A percentile compares a stretch with the other conserved stretches of the same genome.
phyloP scores from a whole-genome alignment of 345 rosid genomes.

The Raphanus sativus region DNA sequence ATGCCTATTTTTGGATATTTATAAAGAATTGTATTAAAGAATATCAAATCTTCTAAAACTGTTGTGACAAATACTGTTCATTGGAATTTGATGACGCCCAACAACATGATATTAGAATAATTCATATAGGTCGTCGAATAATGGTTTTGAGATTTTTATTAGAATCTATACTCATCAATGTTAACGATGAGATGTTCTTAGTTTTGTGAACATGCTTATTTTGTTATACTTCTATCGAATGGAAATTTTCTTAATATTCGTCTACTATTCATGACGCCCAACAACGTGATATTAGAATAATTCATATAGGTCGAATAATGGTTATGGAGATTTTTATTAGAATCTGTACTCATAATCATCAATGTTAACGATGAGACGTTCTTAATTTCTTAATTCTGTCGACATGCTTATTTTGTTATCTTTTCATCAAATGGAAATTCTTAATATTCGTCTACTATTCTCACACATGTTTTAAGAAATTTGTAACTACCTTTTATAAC shows the following conservation, averaged over 20 bases:
- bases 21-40: conserved; percentile 14
- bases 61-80: conserved; percentile 20
- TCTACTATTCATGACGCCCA: conserved; percentile 29
- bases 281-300: conserved; percentile 29
- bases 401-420: conserved; percentile 11
- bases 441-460: background rate
- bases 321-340: conserved; percentile 1
- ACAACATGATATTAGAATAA: conserved; percentile 30
- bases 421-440: background rate
- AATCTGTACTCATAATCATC: background rate
- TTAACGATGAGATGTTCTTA: background rate
- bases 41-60: conserved; percentile 22
- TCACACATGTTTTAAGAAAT: background rate
- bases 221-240: background rate
- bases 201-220: conserved; percentile 6
- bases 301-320: conserved; percentile 4
- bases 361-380: background rate
- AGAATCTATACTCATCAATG: conserved; percentile 6
- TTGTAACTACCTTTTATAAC: conserved; percentile 3
- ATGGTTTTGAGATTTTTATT: background rate
- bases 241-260: background rate
- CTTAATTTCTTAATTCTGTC: background rate
- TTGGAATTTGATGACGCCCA: conserved; percentile 39
- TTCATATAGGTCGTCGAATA: conserved; percentile 1
- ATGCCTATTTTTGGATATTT: conserved; percentile 16